Conservation (phyloP, 768 basidiomycete species). For the Boletus edulis region DNA sequence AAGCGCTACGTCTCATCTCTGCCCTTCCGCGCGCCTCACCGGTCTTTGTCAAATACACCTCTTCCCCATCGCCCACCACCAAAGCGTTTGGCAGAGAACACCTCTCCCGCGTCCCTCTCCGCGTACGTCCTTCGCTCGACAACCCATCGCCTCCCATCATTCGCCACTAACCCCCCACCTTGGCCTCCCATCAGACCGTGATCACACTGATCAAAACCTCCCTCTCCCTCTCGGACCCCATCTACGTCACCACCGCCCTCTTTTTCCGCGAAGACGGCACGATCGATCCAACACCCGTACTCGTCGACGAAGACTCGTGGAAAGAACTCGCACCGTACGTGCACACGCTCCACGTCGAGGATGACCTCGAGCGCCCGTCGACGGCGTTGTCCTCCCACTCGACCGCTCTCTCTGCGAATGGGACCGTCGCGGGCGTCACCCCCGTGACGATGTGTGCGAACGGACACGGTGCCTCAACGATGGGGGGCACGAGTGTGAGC, state of each 20-base stretch:
- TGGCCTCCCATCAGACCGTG: conserved; percentile 20
- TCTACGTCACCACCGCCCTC: conserved; percentile 21
- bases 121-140: conserved; percentile 15
- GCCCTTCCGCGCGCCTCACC: conserved; percentile 29
- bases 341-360: conserved; percentile 32
- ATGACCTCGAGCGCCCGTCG: conserved; percentile 20
- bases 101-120: conserved; percentile 31
- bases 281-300: conserved; percentile 17
- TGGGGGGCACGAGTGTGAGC: background rate
- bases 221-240: conserved; percentile 14
- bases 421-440: background rate
- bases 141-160: background rate
- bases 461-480: background rate
- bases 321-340: conserved; percentile 31
- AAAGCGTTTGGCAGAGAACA: conserved; percentile 32
- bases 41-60: conserved; percentile 24
- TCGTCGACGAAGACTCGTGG: conserved; percentile 33
- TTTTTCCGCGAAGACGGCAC: conserved; percentile 32
- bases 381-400: conserved; percentile 11
- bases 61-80: conserved; percentile 13
- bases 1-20: conserved; percentile 32
- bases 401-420: background rate
- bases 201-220: conserved; percentile 21
- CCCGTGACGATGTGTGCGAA: background rate
- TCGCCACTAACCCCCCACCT: background rate